Percentiles rank a stretch among this genome's conserved stretches.
Conservation (phyloP, 140 eudicot genomes). For the Anethum foeniculum region DNA sequence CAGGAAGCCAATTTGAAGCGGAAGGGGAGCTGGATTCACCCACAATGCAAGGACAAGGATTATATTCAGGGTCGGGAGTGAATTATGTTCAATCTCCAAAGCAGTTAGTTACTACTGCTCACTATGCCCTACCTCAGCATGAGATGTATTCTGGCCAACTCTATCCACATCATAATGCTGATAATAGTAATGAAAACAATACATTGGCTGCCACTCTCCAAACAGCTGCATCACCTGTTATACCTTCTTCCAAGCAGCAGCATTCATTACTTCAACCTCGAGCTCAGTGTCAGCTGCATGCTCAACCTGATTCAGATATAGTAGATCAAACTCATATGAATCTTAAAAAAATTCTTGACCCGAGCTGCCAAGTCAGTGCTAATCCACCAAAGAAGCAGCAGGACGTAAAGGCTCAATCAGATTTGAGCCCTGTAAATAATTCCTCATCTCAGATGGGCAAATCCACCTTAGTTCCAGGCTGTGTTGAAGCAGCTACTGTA, state of each 20-base stretch:
- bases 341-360: neutral
- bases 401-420: neutral
- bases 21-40: constrained; percentile 35
- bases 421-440: neutral
- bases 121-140: constrained; percentile 38
- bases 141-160: constrained; percentile 32
- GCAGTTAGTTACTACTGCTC: constrained; percentile 32
- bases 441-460: constrained; percentile 5
- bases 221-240: constrained; percentile 23
- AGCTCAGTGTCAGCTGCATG: constrained; percentile 1
- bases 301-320: constrained; percentile 34
- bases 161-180: constrained; percentile 37
- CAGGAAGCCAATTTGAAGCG: constrained; percentile 36
- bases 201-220: constrained; percentile 17
- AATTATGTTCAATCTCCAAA: constrained; percentile 32
- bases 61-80: constrained; percentile 29
- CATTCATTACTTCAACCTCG: constrained; percentile 12
- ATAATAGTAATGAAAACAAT: constrained; percentile 33
- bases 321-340: constrained; percentile 30
- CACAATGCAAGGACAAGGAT: constrained; percentile 23
- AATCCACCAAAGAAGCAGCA: neutral
- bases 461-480: neutral
- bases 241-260: constrained; percentile 34
- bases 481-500: neutral
- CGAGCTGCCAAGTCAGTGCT: neutral